A percentile compares a stretch with the other conserved stretches of the same genome.
Evolutionary conservation across 2,329 filamentous ascomycete species (phyloP).

Genomic region (Gaeumannomyces sp.): DNA sequence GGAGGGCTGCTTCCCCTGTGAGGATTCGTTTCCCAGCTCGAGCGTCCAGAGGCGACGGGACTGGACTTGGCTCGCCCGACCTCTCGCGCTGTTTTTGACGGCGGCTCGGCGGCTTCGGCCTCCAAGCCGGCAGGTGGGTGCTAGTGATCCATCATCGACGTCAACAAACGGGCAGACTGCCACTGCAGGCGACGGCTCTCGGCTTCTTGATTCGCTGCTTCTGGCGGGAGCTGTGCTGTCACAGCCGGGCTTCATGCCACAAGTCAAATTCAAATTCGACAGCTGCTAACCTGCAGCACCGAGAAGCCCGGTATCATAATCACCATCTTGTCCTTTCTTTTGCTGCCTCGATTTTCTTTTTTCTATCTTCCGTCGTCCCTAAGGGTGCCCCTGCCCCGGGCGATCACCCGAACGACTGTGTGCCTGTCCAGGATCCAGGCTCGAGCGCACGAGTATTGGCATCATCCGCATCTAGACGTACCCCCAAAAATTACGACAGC

Average conservation of each 20-base stretch:
- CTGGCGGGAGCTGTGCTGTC: too few relatives aligned
- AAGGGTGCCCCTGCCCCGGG: neutral
- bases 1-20: too few relatives aligned
- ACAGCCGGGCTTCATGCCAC: neutral
- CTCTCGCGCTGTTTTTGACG: too few relatives aligned
- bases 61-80: too few relatives aligned
- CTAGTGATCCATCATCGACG: too few relatives aligned
- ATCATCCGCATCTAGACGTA: too few relatives aligned
- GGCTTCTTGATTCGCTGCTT: neutral
- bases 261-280: neutral
- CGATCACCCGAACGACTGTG: neutral
- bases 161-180: too few relatives aligned
- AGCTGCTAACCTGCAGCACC: neutral
- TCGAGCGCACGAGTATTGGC: neutral
- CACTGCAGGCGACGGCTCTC: too few relatives aligned
- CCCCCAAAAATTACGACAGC: too few relatives aligned
- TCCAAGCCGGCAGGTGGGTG: too few relatives aligned
- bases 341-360: neutral
- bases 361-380: neutral
- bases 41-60: too few relatives aligned
- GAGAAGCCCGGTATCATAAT: neutral
- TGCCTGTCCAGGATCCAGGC: neutral
- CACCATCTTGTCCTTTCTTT: neutral
- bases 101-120: too few relatives aligned
- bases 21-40: neutral